Evolutionary conservation across 306 rosid genomes (phyloP).

Genomic region (Biancaea sappan): DNA sequence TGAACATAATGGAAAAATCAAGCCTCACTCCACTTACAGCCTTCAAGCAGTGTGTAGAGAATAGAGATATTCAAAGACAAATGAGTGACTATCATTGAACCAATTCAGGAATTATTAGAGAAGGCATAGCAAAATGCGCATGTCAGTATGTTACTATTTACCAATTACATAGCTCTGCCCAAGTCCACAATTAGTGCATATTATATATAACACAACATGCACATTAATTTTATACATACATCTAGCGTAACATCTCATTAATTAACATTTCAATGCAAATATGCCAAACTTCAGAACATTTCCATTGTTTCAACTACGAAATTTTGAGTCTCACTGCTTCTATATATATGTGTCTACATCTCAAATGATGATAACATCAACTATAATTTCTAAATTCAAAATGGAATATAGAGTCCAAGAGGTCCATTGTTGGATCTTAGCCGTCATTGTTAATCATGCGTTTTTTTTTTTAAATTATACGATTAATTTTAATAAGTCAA

Average conservation of each 20-base stretch:
- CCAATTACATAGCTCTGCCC: too few species aligned
- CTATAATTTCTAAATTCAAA: conserved; percentile 8
- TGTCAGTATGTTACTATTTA: too few species aligned
- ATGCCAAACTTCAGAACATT: conserved; percentile 64
- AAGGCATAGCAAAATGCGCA: too few species aligned
- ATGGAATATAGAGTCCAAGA: conserved; percentile 35
- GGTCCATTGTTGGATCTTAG: conserved; percentile 43
- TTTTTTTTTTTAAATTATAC: too few species aligned
- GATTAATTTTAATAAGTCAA: too few species aligned
- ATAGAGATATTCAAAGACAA: too few species aligned
- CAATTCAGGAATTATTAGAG: too few species aligned
- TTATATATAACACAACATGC: neutral
- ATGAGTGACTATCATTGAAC: too few species aligned
- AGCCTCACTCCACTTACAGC: too few species aligned
- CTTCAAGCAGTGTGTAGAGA: too few species aligned
- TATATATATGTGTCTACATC: neutral
- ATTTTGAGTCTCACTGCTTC: neutral
- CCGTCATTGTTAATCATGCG: too few species aligned
- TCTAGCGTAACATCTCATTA: neutral
- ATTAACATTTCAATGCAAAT: conserved; percentile 40
- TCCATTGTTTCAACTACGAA: conserved; percentile 13
- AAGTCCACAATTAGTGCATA: neutral
- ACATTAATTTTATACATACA: neutral
- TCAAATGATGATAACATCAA: neutral
- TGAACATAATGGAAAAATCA: too few species aligned